Conservation (phyloP, 257 asterid species). For the Solanum piurae region DNA sequence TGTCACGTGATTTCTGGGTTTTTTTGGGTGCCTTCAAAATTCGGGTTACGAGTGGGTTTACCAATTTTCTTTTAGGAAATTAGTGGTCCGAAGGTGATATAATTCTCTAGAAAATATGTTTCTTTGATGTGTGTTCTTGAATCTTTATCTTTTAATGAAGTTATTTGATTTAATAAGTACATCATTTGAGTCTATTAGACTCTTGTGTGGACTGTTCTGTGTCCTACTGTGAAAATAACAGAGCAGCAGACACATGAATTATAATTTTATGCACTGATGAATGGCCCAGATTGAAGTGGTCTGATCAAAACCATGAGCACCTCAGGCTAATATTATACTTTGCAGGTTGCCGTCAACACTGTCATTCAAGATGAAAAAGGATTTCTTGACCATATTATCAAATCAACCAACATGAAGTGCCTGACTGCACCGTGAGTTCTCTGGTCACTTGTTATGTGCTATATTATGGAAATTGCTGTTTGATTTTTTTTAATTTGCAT, state of each 20-base stretch:
- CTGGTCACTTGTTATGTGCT: neutral
- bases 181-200: neutral
- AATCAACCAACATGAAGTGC: constrained; percentile 98
- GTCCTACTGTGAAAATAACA: neutral
- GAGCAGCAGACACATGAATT: neutral
- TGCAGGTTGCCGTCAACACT: constrained; percentile 96
- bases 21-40: neutral
- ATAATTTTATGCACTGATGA: neutral
- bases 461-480: neutral
- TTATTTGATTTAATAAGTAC: neutral
- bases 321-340: neutral
- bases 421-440: constrained; percentile 73
- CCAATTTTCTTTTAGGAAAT: neutral
- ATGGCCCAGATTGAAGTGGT: neutral
- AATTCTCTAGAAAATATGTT: neutral
- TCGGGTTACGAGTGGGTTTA: neutral
- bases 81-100: neutral
- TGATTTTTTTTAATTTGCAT: neutral
- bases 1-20: neutral
- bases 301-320: neutral
- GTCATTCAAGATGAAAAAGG: constrained; percentile 77
- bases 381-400: constrained; percentile 85
- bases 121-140: neutral
- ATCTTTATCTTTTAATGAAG: neutral
- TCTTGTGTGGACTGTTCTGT: neutral